These are phyloP conservation scores for Ascobolus immersus DNA, from an alignment of 495 filamentous ascomycete genomes.

Conservation along the genomic window DNA sequence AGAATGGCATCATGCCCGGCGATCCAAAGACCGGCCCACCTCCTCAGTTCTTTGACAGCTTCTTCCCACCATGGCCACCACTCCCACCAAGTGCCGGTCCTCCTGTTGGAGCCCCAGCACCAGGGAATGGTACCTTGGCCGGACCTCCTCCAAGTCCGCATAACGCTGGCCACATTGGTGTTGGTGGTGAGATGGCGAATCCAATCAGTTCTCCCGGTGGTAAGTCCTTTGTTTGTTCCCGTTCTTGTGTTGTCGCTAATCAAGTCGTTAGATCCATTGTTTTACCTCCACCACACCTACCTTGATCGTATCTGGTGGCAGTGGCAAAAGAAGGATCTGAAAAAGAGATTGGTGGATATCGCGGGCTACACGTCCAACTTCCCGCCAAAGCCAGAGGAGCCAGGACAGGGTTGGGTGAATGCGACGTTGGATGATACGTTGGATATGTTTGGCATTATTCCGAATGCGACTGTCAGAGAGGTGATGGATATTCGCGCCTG, in stretches of 20 bases:
- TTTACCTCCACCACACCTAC: conserved; percentile 26
- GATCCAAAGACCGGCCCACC: too few species aligned
- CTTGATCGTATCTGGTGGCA: conserved; percentile 25
- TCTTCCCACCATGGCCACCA: too few species aligned
- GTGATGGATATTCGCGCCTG: background rate
- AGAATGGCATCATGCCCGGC: too few species aligned
- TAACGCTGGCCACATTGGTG: conserved; percentile 19
- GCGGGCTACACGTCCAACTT: conserved; percentile 9
- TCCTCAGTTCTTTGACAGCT: too few species aligned
- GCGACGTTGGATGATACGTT: conserved; percentile 9
- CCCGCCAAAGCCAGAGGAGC: background rate
- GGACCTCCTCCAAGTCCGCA: conserved; percentile 19
- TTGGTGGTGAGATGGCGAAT: conserved; percentile 16
- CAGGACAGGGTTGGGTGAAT: conserved; percentile 3
- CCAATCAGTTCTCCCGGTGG: too few species aligned
- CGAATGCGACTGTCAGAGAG: background rate
- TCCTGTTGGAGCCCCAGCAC: too few species aligned
- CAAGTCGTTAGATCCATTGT: conserved; percentile 19
- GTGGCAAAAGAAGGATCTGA: conserved; percentile 21
- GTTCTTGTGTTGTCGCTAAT: conserved; percentile 5
- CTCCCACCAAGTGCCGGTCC: too few species aligned
- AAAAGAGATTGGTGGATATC: conserved; percentile 6
- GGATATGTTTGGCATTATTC: conserved; percentile 9
- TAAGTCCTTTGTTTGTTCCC: background rate
- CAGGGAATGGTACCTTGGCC: too few species aligned